Percentiles rank a stretch among this genome's conserved stretches.
Conservation (phyloP, 164 flowering plant species). For the grape (Vitis vinifera) region DNA sequence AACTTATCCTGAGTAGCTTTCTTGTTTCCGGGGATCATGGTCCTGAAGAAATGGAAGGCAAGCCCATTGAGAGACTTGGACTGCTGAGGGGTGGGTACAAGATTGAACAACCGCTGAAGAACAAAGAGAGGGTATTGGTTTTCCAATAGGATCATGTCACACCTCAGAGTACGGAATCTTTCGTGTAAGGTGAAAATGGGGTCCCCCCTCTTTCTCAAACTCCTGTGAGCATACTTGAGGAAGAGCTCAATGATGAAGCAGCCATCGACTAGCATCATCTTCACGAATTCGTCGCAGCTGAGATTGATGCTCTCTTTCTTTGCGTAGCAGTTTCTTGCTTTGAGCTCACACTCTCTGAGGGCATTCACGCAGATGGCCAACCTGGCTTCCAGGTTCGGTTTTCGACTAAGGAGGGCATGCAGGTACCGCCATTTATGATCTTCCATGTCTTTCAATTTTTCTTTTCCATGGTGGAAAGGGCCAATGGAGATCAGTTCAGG, state of each 20-base stretch:
- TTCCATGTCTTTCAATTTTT: conserved; percentile 27
- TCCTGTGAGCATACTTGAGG: conserved; percentile 22
- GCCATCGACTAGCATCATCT: conserved; percentile 48
- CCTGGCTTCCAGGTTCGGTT: conserved; percentile 22
- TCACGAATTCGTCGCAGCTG: conserved; percentile 30
- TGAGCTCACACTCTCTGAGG: conserved; percentile 33
- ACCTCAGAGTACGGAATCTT: conserved; percentile 10
- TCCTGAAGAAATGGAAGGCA: conserved; percentile 22
- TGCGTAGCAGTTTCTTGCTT: conserved; percentile 36
- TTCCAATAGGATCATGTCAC: conserved; percentile 21
- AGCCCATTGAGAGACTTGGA: conserved; percentile 18
- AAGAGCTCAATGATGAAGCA: conserved; percentile 55
- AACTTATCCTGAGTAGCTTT: conserved; percentile 1
- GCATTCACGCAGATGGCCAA: conserved; percentile 32
- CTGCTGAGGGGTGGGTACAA: conserved; percentile 15
- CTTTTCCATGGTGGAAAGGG: conserved; percentile 37
- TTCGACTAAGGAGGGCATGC: conserved; percentile 31
- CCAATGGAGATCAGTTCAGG: conserved; percentile 49
- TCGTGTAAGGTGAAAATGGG: conserved; percentile 21
- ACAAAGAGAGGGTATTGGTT: conserved; percentile 29
- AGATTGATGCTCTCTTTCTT: conserved; percentile 19
- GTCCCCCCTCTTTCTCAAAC: conserved; percentile 31
- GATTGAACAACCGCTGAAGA: conserved; percentile 18
- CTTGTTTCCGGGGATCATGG: conserved; percentile 17
- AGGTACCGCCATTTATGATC: conserved; percentile 52